Percentiles rank a stretch among this genome's conserved stretches.
Conservation (phyloP, 1,139 yeast genomes). For the Lipomyces yarrowii region DNA sequence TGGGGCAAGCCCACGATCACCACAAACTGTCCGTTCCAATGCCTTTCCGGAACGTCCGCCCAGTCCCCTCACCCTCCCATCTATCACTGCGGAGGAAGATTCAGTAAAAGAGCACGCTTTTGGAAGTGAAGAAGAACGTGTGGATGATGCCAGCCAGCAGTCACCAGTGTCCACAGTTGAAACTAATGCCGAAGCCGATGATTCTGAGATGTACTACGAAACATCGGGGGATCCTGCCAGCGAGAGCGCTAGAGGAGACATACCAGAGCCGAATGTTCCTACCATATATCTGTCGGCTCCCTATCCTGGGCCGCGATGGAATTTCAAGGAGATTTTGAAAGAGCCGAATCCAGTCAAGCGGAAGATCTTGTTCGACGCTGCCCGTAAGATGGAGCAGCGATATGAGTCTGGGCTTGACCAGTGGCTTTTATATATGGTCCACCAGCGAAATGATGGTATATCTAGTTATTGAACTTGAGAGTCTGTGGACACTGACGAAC, state of each 20-base stretch:
- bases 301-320: constrained; percentile 13
- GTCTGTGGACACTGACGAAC: constrained; percentile 1
- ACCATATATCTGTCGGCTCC: constrained; percentile 10
- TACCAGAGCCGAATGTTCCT: not conserved
- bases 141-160: not conserved
- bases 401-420: constrained; percentile 17
- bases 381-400: constrained; percentile 15
- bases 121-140: not conserved
- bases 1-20: not conserved
- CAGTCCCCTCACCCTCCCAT: not conserved
- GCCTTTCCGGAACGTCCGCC: not conserved
- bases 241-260: not conserved
- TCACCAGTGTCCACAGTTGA: not conserved
- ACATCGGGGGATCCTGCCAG: not conserved
- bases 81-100: not conserved
- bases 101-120: not conserved
- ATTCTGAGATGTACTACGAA: not conserved
- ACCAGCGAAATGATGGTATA: constrained; percentile 23
- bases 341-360: constrained; percentile 14
- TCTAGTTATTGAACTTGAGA: not conserved
- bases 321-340: constrained; percentile 9
- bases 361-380: constrained; percentile 15
- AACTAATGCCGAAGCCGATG: not conserved
- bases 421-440: constrained; percentile 25
- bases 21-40: not conserved